Base-by-base conservation (phyloP, 2,329 filamentous ascomycete genomes). In the Xylariaceae sp. region DNA sequence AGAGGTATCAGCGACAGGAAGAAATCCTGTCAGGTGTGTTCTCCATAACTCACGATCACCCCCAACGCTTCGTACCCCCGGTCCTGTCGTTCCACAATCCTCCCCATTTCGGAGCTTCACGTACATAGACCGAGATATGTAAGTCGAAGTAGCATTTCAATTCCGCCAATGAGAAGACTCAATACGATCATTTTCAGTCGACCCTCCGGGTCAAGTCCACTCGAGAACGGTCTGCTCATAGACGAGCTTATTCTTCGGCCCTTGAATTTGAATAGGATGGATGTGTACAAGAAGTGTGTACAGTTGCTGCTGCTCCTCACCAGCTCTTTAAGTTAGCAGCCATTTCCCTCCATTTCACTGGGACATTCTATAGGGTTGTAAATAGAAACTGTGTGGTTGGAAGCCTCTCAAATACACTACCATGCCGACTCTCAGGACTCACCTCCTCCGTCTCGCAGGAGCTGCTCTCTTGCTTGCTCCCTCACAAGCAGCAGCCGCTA, bases 121-220 rank as follows among this genome's bases (percentile, higher is more conserved):
- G 39, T 44, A 39, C 23, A 17, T 39, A 44, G 53, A 21, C 45
- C 45, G 44, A 26, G 29, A 14, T 31, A 51, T 43, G 36, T 26
- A 37, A 51, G 24, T 58, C 28, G 23, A 57, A 44, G 29, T 9
- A 39, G 9, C 34, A 37, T 28, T 50, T 40, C 28, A 45, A 54
- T 61, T 54, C 58, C 58, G 53, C 54, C 58, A 61, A 61, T 61
- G 33, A 58, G 45, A 58, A 17, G 9, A 33, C 33, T 23, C 29
- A 7, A 2, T n/a, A 39, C 21, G n/a, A 16, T n/a, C 19, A 33
- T 17, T 14, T 48, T 11, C 12, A 12, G 41, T 26, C 21, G 33
- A 50, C 26, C 21, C 28, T 46, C 58, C 43, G 58, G 17, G 11
- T 46, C 46, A 12, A 14, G 21, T 43, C 41, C 49, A 14, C 37